Evolutionary conservation across 2,329 filamentous ascomycete species (phyloP), one percentile per base, ranked within the genome.

Genomic region (Fusarium fracticaudum): DNA sequence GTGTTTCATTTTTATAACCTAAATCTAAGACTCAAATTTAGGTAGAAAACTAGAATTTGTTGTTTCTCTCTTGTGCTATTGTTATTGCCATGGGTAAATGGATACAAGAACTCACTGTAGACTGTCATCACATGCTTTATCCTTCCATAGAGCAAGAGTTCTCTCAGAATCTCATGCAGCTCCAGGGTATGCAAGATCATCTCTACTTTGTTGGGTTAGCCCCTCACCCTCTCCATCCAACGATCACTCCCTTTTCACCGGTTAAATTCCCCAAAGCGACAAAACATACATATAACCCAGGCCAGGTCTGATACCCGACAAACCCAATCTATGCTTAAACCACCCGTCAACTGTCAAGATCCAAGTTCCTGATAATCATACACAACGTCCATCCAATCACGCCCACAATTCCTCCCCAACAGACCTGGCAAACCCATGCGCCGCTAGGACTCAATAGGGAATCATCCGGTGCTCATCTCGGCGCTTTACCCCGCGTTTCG

Each of bases 401-500:
- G 40, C 38, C 58, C 35, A 64, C 44, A 58, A 58, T 37, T 33
- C 53, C 61, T 57, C 58, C 67, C 67, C 65, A 69, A 69, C 67
- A 69, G 64, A 59, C 64, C 20, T 24, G 4, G 6, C 4, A n/a
- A 6, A 15, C 45, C 66, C 64, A 33, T 62, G 66, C 14, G 26
- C 14, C 35, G 14, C 71, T 73, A 73, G 53, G 24, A 37, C 71
- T 58, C 8, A 60, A 73, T 17, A 38, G 37, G 71, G 71, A 29
- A 73, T 64, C 73, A 71, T 57, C 48, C 58, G 58, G 63, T 73
- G 58, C 48, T 58, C 70, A 69, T 65, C 70, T 69, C 60, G 50
- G 45, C 29, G 18, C n/a, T 43, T 48, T 73, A 73, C 71, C 71
- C 71, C 71, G 66, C 71, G 66, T 73, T 73, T 73, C 62, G 26